Evolutionary conservation across 257 asterid species (phyloP).

Genomic region (Solanum raphanifolium): DNA sequence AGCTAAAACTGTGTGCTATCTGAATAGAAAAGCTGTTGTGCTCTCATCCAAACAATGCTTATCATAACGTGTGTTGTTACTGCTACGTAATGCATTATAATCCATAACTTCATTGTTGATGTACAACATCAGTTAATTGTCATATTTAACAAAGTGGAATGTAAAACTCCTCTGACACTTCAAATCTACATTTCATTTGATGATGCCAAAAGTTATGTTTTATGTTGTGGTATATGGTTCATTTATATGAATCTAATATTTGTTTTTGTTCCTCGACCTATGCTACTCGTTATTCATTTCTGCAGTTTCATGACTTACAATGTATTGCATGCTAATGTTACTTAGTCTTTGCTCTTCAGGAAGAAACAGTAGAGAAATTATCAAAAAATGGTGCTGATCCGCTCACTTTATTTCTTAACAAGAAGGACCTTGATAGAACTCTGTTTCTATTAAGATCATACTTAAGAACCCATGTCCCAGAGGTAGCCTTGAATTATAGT

Average conservation of each 20-base stretch:
- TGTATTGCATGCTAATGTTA: background rate
- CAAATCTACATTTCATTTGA: background rate
- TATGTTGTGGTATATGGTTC: background rate
- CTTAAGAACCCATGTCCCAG: constrained; percentile 76
- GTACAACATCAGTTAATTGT: background rate
- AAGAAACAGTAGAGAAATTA: constrained; percentile 54
- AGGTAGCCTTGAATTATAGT: constrained; percentile 31
- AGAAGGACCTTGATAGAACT: constrained; percentile 87
- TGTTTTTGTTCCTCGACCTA: background rate
- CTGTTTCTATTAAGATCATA: constrained; percentile 71
- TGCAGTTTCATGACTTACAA: background rate
- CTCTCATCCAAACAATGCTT: background rate
- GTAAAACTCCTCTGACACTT: background rate
- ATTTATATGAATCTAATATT: background rate
- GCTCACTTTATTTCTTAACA: constrained; percentile 72
- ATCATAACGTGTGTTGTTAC: background rate
- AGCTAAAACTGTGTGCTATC: background rate
- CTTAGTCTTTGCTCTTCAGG: constrained; percentile 29
- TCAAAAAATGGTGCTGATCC: constrained; percentile 53
- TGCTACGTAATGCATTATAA: background rate
- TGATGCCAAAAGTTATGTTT: background rate
- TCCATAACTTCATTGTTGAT: background rate
- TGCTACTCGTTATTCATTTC: background rate
- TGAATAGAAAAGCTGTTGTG: background rate
- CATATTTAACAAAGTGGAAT: background rate